Conservation (phyloP, 495 filamentous ascomycete species). For the Hypoxylon rickii region DNA sequence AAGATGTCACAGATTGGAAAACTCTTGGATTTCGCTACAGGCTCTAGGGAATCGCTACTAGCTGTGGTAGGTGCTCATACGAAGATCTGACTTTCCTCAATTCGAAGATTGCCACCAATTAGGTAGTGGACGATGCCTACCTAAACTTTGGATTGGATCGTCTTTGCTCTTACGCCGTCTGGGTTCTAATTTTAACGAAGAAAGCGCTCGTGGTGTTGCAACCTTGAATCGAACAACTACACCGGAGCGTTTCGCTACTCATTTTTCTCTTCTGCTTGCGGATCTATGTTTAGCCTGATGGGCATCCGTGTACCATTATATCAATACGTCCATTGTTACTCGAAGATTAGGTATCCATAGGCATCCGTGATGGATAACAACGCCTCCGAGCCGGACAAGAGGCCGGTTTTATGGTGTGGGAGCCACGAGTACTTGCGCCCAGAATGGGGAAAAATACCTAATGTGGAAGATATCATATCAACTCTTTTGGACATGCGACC, state of each 20-base stretch:
- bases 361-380: neutral
- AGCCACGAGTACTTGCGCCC: neutral
- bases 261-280: too few relatives aligned
- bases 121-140: too few relatives aligned
- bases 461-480: neutral
- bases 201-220: neutral
- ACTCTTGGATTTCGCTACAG: constrained; percentile 59
- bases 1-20: constrained; percentile 57
- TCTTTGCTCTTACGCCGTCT: neutral
- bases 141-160: neutral
- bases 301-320: too few relatives aligned
- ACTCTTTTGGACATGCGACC: neutral
- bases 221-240: neutral
- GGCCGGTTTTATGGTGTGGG: neutral
- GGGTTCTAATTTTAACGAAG: neutral
- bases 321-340: too few relatives aligned
- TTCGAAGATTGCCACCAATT: neutral
- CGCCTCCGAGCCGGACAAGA: neutral
- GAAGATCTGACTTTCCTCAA: neutral
- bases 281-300: too few relatives aligned
- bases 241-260: neutral
- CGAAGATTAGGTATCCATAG: too few relatives aligned
- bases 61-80: neutral
- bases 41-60: too few relatives aligned
- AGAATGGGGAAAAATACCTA: neutral